phyloP scores from a whole-genome alignment of 2,329 filamentous ascomycete genomes.

The Fusarium temperatum region DNA sequence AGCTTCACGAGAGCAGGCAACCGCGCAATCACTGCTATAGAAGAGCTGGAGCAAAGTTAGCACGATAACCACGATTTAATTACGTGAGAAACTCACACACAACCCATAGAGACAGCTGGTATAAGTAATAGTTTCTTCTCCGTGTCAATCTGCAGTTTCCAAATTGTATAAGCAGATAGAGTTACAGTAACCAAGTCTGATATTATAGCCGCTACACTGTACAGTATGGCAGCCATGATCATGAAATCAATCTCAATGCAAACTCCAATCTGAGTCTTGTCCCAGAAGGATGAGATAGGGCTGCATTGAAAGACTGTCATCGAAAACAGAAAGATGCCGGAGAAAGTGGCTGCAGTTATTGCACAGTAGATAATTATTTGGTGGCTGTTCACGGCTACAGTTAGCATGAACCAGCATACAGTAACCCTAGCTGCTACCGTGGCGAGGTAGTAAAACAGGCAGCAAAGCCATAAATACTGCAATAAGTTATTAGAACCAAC shows the following conservation, averaged over 20 bases:
- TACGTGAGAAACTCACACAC: background rate
- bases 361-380: background rate
- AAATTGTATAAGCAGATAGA: background rate
- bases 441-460: background rate
- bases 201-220: background rate
- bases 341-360: background rate
- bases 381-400: background rate
- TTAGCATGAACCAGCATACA: background rate
- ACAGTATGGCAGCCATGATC: background rate
- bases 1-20: background rate
- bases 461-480: background rate
- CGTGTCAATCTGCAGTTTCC: background rate
- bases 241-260: background rate
- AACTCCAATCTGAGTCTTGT: background rate
- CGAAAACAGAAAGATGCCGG: background rate
- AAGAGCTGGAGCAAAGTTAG: background rate
- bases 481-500: background rate
- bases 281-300: background rate
- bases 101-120: background rate
- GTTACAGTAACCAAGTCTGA: background rate
- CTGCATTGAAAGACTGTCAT: background rate
- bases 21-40: background rate
- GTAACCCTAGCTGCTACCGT: background rate
- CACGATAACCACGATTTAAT: accelerated
- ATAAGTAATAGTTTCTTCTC: background rate